Evolutionary conservation across 306 rosid genomes (phyloP).

Genomic region (Vigna trinervia): DNA sequence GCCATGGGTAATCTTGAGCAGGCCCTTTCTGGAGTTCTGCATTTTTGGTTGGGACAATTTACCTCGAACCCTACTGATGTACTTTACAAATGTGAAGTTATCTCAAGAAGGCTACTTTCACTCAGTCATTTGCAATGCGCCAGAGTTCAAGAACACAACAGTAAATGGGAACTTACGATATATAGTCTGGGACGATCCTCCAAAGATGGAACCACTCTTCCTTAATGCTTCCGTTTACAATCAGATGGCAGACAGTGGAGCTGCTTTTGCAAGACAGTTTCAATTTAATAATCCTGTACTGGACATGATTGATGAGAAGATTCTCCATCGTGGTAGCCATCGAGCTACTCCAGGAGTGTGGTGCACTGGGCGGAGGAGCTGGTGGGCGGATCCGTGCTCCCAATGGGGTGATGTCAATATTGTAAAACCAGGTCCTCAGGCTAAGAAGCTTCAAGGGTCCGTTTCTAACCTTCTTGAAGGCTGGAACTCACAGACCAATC

Average conservation of each 20-base stretch:
- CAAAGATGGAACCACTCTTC: slow-evolving; percentile 85
- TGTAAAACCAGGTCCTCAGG: slow-evolving; percentile 76
- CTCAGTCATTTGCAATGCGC: slow-evolving; percentile 85
- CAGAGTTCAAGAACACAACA: slow-evolving; percentile 80
- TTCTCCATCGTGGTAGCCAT: slow-evolving; percentile 69
- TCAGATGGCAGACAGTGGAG: slow-evolving; percentile 83
- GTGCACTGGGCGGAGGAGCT: slow-evolving; percentile 76
- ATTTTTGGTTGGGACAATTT: slow-evolving; percentile 96
- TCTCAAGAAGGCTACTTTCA: slow-evolving; percentile 97
- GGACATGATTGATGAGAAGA: slow-evolving; percentile 70
- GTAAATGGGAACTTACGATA: slow-evolving; percentile 84
- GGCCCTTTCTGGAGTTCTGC: slow-evolving; percentile 85
- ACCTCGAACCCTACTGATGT: slow-evolving; percentile 86
- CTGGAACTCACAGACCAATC: slow-evolving; percentile 71
- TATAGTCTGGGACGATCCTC: slow-evolving; percentile 94
- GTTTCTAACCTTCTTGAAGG: slow-evolving; percentile 75
- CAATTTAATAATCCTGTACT: slow-evolving; percentile 66
- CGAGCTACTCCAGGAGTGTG: slow-evolving; percentile 74
- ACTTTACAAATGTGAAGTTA: slow-evolving; percentile 81
- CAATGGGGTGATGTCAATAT: slow-evolving; percentile 82
- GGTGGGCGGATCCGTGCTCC: slow-evolving; percentile 92
- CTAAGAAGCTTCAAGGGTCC: slow-evolving; percentile 74
- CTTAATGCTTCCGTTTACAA: slow-evolving; percentile 68
- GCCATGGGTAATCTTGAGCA: slow-evolving; percentile 86
- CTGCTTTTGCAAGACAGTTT: slow-evolving; percentile 89